Evolutionary conservation across 805 yeast species (phyloP), one percentile per base, ranked within the genome.

Genomic region (Candida montana): DNA sequence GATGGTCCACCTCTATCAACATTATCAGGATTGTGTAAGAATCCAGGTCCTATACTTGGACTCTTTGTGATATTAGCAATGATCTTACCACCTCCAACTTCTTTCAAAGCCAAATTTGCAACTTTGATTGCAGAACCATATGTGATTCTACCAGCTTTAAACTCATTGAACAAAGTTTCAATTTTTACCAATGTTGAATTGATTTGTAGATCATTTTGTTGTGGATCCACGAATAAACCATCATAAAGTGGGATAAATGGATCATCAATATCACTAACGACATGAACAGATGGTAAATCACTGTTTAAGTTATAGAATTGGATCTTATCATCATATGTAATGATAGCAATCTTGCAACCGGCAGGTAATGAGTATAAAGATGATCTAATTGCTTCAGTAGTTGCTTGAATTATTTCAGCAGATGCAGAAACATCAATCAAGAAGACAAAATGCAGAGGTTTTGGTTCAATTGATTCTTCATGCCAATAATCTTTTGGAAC

Each of bases 31-130:
- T 47, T 42, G n/a, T 67, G 64, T 40, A 83, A 68, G 9, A 73
- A 68, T 4, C 96, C 96, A 0, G 88, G 82, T 1, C 95, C 96
- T 72, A 79, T 72, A 1, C 86, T 73, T 7, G 99, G 96, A 31
- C 88, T 60, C 2, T 80, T 65, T 2, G 86, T 72, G 32, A 90
- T 63, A 4, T 84, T 61, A 0, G 85, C 73, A 18, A 83, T 74
- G 27, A 91, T 79, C 52, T 90, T 85, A 45, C 98, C 99, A 47
- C 93, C 93, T 8, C 93, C 95, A 27, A 71, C 72, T 18, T 65
- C 62, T 33, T 71, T 71, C 21, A 89, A 65, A 7, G 88, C 80
- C 39, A 75, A 56, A 51, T 71, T 64, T 0, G 95, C 91, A 2
- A 82, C 78, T 41, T 79, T 69, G 27, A 88, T 61, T 0, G 95